Evolutionary conservation across 2,329 filamentous ascomycete genomes (phyloP).

Genomic region (Aureobasidium leucospermi): DNA sequence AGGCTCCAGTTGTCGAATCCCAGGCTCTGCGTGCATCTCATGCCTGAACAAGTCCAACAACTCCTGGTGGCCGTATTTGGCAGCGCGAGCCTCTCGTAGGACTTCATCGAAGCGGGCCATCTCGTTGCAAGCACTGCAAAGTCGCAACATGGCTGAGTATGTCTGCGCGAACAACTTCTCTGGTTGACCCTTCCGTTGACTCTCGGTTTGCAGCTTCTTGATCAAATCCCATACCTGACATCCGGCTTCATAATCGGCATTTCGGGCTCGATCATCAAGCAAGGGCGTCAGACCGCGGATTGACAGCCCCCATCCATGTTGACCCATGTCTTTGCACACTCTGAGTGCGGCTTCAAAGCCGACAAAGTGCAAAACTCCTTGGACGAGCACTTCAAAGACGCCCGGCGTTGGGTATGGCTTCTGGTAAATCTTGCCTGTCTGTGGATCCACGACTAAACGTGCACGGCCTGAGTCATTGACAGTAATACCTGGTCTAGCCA

Average conservation of each 20-base stretch:
- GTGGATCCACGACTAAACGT: background rate
- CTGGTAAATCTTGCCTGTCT: conserved; percentile 31
- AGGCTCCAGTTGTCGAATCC: background rate
- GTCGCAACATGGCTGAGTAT: conserved; percentile 21
- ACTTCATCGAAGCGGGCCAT: conserved; percentile 14
- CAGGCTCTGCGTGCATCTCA: background rate
- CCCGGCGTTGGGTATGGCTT: conserved; percentile 37
- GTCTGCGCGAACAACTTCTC: conserved; percentile 17
- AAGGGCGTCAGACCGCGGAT: conserved; percentile 32
- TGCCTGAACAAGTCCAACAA: conserved; percentile 17
- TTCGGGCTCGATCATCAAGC: conserved; percentile 34
- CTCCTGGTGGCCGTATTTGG: conserved; percentile 1
- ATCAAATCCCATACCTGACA: conserved; percentile 38
- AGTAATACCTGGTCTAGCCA: conserved; percentile 31
- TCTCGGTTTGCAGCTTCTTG: conserved; percentile 18
- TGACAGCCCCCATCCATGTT: conserved; percentile 40
- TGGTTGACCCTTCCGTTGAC: background rate
- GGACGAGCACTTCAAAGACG: conserved; percentile 36
- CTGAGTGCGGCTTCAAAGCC: conserved; percentile 38
- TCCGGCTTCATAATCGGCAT: conserved; percentile 31
- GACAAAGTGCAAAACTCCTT: conserved; percentile 37
- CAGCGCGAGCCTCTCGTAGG: conserved; percentile 14
- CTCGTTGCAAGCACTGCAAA: conserved; percentile 18
- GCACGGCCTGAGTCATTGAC: conserved; percentile 24
- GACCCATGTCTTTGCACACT: conserved; percentile 35